Conservation (phyloP, 371 early-diverging fungal species). For the Mortierella sp. region DNA sequence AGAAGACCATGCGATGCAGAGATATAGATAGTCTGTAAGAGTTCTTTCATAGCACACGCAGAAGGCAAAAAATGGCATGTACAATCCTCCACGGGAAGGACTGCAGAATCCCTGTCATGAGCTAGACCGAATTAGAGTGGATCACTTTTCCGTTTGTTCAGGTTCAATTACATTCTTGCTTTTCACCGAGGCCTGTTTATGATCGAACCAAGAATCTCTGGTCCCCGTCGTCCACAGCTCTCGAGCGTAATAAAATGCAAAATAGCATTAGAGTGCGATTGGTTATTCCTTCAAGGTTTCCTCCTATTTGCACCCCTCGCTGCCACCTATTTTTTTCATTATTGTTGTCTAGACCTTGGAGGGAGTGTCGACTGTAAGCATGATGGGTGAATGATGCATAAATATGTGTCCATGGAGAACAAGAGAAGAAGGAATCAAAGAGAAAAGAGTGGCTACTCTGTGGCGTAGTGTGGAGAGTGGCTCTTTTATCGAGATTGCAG, state of each 20-base stretch:
- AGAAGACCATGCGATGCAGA: neutral
- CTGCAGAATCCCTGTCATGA: no score
- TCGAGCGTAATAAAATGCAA: neutral
- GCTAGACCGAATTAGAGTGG: neutral
- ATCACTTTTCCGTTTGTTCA: neutral
- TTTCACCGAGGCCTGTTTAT: neutral
- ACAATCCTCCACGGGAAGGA: neutral
- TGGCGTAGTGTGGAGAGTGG: neutral
- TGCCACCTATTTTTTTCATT: neutral
- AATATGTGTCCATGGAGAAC: neutral
- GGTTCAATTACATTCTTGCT: neutral
- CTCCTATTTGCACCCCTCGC: neutral
- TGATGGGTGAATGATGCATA: neutral
- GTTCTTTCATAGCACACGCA: neutral
- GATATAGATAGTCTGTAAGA: neutral
- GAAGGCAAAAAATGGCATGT: neutral
- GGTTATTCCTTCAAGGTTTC: neutral
- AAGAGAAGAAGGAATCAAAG: neutral
- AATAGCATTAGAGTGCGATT: neutral
- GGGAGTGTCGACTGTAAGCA: neutral
- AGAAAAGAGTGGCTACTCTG: neutral
- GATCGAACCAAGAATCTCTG: neutral
- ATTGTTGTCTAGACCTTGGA: neutral
- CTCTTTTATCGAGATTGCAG: neutral
- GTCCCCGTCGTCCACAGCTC: neutral